Percentiles rank a stretch among this genome's conserved stretches.
These are phyloP conservation scores for Alternaria burnsii DNA, from an alignment of 2,329 filamentous ascomycete genomes.

Conservation along the genomic window DNA sequence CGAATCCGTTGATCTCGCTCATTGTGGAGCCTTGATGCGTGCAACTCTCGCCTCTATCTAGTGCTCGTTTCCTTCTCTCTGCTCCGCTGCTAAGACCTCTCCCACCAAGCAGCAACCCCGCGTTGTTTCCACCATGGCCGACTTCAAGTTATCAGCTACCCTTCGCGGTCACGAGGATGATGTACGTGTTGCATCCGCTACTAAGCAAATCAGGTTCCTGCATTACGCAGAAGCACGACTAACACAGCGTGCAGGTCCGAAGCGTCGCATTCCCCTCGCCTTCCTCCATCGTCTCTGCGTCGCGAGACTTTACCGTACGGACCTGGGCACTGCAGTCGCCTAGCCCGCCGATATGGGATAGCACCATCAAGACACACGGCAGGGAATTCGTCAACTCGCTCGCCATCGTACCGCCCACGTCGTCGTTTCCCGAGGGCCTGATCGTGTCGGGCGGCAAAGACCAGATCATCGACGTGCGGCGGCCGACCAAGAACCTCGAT, in stretches of 20 bases:
- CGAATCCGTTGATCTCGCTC: not conserved
- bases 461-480: conserved; percentile 88
- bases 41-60: conserved; percentile 6
- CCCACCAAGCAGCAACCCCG: conserved; percentile 30
- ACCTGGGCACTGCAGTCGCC: conserved; percentile 77
- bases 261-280: conserved; percentile 80
- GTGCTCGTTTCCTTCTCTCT: conserved; percentile 21
- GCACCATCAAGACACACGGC: conserved; percentile 79
- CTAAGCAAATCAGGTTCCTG: too few species aligned
- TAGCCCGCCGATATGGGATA: conserved; percentile 76
- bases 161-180: conserved; percentile 91
- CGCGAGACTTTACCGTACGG: conserved; percentile 88
- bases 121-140: conserved; percentile 65
- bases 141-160: conserved; percentile 93
- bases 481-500: conserved; percentile 70
- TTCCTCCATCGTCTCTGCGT: conserved; percentile 80
- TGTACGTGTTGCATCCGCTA: conserved; percentile 61
- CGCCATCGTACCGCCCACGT: conserved; percentile 75
- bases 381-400: conserved; percentile 88
- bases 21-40: conserved; percentile 13
- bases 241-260: conserved; percentile 71
- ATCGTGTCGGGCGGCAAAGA: conserved; percentile 90
- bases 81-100: conserved; percentile 15
- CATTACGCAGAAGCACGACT: not conserved
- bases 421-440: conserved; percentile 77